Evolutionary conservation across 805 yeast genomes (phyloP), one percentile per base, ranked within the genome.

Genomic region (Ogataea philodendri): DNA sequence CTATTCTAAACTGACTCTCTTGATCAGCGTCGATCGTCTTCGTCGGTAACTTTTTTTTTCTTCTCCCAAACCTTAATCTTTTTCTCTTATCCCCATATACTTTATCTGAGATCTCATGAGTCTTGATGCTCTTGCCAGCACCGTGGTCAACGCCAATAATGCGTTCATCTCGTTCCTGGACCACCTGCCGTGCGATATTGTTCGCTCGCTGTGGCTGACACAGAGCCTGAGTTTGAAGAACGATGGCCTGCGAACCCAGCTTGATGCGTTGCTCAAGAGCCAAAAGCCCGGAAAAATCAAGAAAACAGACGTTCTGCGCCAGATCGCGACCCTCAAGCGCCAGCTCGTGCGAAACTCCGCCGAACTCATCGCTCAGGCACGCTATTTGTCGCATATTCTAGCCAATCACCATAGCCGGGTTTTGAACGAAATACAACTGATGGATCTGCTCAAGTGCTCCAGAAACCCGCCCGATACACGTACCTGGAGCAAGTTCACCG

Each of bases 121-220:
- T 19, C 9, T 19, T 6, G 32, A 37, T 11, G 34, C 42, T 5
- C 30, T 47, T 2, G 59, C 53, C 22, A 51, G 52, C 29, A 51
- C 60, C 0, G 49, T 60, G 13, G 44, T 51, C n/a, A 51, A 52
- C 20, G 60, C 59, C 1, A 53, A 54, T 24, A 60, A 59, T 39
- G 62, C 62, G 13, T 60, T 62, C 35, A 59, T 62, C 9, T 61
- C 64, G 6, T 57, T 60, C 8, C 44, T 63, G 34, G 68, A 63
- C 37, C 68, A 63, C 38, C 35, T 63, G 10, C 68, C 68, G 1
- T 63, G 68, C 40, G 68, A 63, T 34, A 42, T 63, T 7, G 62
- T 60, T 14, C 41, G 66, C 26, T 59, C 62, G 3, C 36, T 63
- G 29, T 63, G 68, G 67, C 22, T 63, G 7, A 52, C 60, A 5